These are phyloP conservation scores for Cladosporium sp. DNA, from an alignment of 2,329 filamentous ascomycete species.

Conservation along the genomic window DNA sequence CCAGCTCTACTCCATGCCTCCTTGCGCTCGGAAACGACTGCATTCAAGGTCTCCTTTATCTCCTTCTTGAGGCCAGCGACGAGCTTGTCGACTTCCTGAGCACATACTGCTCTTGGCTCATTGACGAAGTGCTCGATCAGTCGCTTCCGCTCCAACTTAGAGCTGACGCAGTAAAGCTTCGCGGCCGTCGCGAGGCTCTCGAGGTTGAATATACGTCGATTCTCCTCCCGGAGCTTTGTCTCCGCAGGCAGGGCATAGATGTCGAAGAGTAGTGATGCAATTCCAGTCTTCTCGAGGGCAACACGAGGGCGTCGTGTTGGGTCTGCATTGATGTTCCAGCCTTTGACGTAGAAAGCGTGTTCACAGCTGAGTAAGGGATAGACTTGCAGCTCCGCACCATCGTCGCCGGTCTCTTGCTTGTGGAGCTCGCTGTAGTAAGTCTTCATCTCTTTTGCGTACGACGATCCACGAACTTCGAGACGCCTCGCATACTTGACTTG, in stretches of 20 bases:
- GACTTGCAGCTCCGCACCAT: not conserved
- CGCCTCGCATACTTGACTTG: not conserved
- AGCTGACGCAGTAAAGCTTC: not conserved
- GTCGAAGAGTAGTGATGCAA: not conserved
- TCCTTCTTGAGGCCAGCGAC: not conserved
- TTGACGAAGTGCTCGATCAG: not conserved
- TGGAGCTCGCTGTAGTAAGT: not conserved
- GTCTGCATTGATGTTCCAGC: not conserved
- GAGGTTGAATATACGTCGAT: not conserved
- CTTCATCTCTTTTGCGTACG: not conserved
- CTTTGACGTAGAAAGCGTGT: not conserved
- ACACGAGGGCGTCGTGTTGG: not conserved
- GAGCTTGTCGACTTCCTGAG: not conserved
- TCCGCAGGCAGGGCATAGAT: not conserved
- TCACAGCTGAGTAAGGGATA: not conserved
- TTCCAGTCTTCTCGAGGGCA: not conserved
- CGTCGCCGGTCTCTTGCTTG: not conserved
- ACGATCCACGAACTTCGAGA: not conserved
- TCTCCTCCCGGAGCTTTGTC: not conserved
- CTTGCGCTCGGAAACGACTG: not conserved
- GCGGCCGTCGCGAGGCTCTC: not conserved
- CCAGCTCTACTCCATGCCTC: not conserved
- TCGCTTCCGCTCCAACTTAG: not conserved
- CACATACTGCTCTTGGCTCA: not conserved
- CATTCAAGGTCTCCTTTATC: not conserved